Evolutionary conservation across 306 rosid species (phyloP).

Genomic region (Vigna radiata): DNA sequence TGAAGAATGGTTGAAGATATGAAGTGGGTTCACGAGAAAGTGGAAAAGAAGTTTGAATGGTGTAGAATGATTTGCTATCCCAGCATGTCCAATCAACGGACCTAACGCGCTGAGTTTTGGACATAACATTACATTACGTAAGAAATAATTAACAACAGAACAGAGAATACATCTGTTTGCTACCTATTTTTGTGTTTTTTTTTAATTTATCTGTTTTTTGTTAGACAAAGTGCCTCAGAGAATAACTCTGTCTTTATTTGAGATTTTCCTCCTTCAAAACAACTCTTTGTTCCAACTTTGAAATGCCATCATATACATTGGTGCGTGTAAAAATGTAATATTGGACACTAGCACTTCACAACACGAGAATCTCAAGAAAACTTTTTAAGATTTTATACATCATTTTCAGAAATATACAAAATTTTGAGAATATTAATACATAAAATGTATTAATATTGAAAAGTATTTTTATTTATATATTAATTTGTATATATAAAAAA

Average conservation of each 20-base stretch:
- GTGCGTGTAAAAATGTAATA: too few relatives aligned
- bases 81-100: not conserved
- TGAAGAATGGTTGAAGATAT: not conserved
- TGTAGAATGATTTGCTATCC: not conserved
- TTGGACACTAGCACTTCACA: too few relatives aligned
- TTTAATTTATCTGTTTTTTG: too few relatives aligned
- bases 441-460: too few relatives aligned
- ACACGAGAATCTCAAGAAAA: too few relatives aligned
- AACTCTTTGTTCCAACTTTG: too few relatives aligned
- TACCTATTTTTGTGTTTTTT: not conserved
- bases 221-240: not conserved
- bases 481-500: too few relatives aligned
- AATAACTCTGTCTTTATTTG: not conserved
- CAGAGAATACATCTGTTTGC: not conserved
- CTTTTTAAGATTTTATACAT: too few relatives aligned
- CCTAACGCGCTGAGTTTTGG: not conserved
- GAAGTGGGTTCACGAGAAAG: not conserved
- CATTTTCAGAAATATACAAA: too few relatives aligned
- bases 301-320: too few relatives aligned
- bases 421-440: too few relatives aligned
- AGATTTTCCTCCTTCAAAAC: not conserved
- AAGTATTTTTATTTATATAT: too few relatives aligned
- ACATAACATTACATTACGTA: not conserved
- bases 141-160: not conserved
- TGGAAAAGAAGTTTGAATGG: constrained; percentile 18